Base-by-base conservation (phyloP, 164 flowering plant species). In the Aristolochia contorta region DNA sequence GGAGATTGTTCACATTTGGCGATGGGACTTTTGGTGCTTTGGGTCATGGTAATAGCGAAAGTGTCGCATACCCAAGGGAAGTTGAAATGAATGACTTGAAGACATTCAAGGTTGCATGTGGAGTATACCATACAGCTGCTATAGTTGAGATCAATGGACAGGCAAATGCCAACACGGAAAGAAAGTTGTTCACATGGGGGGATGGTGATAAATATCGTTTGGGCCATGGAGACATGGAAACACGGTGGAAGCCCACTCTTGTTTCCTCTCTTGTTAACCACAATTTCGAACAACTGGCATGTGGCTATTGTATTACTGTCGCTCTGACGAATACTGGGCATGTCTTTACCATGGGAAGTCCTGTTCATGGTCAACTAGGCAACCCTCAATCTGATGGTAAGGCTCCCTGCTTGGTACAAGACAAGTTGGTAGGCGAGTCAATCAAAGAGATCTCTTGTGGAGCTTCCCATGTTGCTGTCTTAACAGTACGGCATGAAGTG, bases 121-220 rank as follows among this genome's bases (percentile, higher is more conserved):
- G 97, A 62, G 77, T 82, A 6, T 89, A 88, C 85, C 97, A 89
- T 59, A 89, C 94, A 19, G 90, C 90, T 22, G 94, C 94, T 9
- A 82, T 89, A 60, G 84, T 89, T 10, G 97, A 89, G 69, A 78
- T 84, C 37, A 74, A 64, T 45, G 68, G 61, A 65, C 84, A 78
- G 20, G n/a, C 71, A 10, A 78, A 79, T 49, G 46, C 62, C 27
- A 76, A 67, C 59, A 50, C 64, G 56, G 41, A 85, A 24, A 74
- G 81, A 65, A 89, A 89, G 71, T 57, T 89, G 60, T 89, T 85
- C 70, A 85, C 97, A 19, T 89, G 97, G 97, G 97, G 97, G 24
- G 94, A 85, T 67, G 97, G 94, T 37, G 89, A 87, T 60, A 84
- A 82, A 69, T 16, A 79, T 50, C 80, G 89, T 8, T 69, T 90